phyloP scores from a whole-genome alignment of 139 green algal genomes.

The Coccomyxa sp. region DNA sequence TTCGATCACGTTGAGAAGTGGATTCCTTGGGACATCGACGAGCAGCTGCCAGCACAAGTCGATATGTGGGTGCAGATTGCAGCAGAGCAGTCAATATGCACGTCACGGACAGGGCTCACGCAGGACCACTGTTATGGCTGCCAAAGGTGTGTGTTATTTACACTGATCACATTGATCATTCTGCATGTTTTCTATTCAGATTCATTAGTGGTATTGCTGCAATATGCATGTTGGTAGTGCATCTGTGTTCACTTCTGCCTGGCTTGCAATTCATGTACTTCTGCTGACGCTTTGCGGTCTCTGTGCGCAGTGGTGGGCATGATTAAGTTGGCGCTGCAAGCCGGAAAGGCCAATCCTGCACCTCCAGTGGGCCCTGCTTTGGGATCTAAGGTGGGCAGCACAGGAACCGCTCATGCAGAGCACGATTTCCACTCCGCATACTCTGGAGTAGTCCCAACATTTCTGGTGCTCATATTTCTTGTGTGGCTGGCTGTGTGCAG shows the following conservation, averaged over 20 bases:
- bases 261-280: too few relatives aligned
- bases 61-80: neutral
- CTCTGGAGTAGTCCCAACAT: neutral
- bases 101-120: neutral
- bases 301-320: conserved; percentile 73
- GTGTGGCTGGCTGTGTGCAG: conserved; percentile 32
- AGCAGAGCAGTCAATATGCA: neutral
- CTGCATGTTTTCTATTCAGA: neutral
- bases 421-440: neutral
- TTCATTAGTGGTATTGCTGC: too few relatives aligned
- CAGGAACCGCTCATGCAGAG: neutral
- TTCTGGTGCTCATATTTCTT: neutral
- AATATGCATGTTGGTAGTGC: too few relatives aligned
- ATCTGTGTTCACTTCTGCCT: too few relatives aligned
- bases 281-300: too few relatives aligned
- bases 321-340: conserved; percentile 96
- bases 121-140: neutral
- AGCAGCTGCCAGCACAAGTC: neutral
- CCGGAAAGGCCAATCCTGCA: conserved; percentile 97
- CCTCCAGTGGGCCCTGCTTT: conserved; percentile 96
- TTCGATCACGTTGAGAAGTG: neutral
- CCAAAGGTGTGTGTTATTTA: neutral
- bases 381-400: conserved; percentile 77
- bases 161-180: neutral
- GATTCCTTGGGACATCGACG: neutral